These are phyloP conservation scores for Malassezia pachydermatis DNA, from an alignment of 1,284 basidiomycete species.

Conservation along the genomic window DNA sequence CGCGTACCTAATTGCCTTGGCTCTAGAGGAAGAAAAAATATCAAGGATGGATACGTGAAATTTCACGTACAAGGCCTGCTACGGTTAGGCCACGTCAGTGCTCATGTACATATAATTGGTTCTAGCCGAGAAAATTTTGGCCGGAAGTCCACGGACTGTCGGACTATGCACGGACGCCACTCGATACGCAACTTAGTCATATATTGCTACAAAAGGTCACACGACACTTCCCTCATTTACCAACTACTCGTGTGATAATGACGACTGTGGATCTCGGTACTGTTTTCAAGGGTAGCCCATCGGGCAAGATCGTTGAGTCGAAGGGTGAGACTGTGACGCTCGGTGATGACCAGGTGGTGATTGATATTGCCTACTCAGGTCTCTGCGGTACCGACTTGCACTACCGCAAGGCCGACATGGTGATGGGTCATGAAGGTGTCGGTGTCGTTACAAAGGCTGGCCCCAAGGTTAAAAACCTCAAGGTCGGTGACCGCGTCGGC, in stretches of 20 bases:
- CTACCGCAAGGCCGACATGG: slow-evolving; percentile 32
- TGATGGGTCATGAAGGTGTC: slow-evolving; percentile 42
- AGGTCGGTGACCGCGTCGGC: slow-evolving; percentile 39
- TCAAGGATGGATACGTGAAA: no score
- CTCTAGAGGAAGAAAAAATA: no score
- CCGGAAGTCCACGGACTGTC: no score
- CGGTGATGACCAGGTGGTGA: slow-evolving; percentile 29
- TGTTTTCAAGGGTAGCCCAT: slow-evolving; percentile 33
- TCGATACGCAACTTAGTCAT: no score
- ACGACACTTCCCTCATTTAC: no score
- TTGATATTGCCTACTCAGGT: slow-evolving; percentile 42
- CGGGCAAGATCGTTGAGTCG: slow-evolving; percentile 35
- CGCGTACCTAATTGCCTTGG: no score
- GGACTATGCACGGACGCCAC: no score
- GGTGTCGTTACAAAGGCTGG: slow-evolving; percentile 40
- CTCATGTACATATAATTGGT: no score
- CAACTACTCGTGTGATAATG: not conserved
- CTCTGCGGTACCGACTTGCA: slow-evolving; percentile 41
- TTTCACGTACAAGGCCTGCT: no score
- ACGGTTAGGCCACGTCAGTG: no score
- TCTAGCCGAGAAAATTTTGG: no score
- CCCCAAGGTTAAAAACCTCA: slow-evolving; percentile 25
- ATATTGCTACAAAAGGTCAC: no score
- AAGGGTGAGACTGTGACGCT: slow-evolving; percentile 22
- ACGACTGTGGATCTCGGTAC: slow-evolving; percentile 28